phyloP scores from a whole-genome alignment of 2,329 filamentous ascomycete genomes.

The Magnaporthiopsis rhizophila region DNA sequence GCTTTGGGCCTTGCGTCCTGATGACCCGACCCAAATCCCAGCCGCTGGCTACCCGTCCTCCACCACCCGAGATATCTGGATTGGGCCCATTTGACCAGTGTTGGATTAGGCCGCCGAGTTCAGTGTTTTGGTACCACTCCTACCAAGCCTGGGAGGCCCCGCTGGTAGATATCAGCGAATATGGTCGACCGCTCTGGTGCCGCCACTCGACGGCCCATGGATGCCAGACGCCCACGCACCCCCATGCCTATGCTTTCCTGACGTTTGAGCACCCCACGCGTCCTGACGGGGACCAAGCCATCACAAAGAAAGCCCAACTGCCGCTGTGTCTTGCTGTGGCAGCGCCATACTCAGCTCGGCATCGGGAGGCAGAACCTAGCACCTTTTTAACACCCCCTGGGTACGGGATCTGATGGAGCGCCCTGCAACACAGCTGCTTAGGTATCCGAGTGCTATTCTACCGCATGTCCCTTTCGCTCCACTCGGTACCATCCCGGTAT shows the following conservation, averaged over 20 bases:
- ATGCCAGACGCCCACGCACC: neutral
- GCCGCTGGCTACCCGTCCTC: neutral
- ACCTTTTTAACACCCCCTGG: neutral
- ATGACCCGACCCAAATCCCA: neutral
- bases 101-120: neutral
- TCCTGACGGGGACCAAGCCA: neutral
- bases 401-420: neutral
- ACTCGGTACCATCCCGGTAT: neutral
- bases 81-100: neutral
- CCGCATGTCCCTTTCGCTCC: neutral
- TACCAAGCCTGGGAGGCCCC: neutral
- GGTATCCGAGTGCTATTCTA: neutral
- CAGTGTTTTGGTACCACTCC: neutral
- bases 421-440: too few relatives aligned
- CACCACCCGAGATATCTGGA: neutral
- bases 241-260: neutral
- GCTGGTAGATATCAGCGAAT: neutral
- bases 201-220: neutral
- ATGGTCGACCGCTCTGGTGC: neutral
- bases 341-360: neutral
- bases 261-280: neutral
- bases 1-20: neutral
- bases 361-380: neutral
- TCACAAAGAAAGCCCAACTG: neutral
- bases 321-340: neutral